These are phyloP conservation scores for Ascochyta koolunga DNA, from an alignment of 2,329 filamentous ascomycete genomes.

Conservation along the genomic window DNA sequence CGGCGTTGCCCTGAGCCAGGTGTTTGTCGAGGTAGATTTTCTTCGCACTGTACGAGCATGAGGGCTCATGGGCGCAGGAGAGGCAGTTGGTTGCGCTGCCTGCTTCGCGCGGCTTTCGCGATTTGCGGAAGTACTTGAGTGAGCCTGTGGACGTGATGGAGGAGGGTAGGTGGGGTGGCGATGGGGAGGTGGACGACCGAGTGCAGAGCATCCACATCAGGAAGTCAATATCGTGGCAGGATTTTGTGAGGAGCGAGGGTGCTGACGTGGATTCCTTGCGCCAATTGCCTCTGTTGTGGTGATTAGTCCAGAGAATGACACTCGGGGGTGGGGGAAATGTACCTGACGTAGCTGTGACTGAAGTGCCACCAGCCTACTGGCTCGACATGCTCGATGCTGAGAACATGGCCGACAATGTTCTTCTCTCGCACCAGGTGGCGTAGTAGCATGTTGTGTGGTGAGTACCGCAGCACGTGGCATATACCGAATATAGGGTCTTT, in stretches of 20 bases:
- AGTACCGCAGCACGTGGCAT: slow-evolving; percentile 92
- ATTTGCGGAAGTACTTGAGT: slow-evolving; percentile 77
- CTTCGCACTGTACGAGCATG: slow-evolving; percentile 85
- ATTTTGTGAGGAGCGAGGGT: slow-evolving; percentile 88
- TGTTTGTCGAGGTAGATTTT: slow-evolving; percentile 78
- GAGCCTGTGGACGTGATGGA: slow-evolving; percentile 77
- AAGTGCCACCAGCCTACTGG: slow-evolving; percentile 98
- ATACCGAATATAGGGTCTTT: slow-evolving; percentile 74
- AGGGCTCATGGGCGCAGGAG: slow-evolving; percentile 73
- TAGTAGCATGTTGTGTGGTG: slow-evolving; percentile 86
- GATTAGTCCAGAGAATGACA: background rate
- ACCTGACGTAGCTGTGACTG: slow-evolving; percentile 63
- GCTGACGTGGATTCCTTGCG: slow-evolving; percentile 77
- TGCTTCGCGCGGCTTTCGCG: slow-evolving; percentile 76
- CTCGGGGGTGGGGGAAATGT: slow-evolving; percentile 14
- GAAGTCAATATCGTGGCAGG: slow-evolving; percentile 94
- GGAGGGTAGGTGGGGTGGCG: slow-evolving; percentile 72
- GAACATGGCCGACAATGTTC: slow-evolving; percentile 78
- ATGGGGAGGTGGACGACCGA: slow-evolving; percentile 56
- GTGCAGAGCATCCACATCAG: slow-evolving; percentile 89
- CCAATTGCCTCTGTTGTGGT: slow-evolving; percentile 77
- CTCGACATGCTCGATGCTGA: slow-evolving; percentile 89
- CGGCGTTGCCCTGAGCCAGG: slow-evolving; percentile 69
- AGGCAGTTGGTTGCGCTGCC: slow-evolving; percentile 85
- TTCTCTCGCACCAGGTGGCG: slow-evolving; percentile 78